Evolutionary conservation across 305 asterid species (phyloP), one percentile per base, ranked within the genome.

Genomic region (Fraxinus velutina): DNA sequence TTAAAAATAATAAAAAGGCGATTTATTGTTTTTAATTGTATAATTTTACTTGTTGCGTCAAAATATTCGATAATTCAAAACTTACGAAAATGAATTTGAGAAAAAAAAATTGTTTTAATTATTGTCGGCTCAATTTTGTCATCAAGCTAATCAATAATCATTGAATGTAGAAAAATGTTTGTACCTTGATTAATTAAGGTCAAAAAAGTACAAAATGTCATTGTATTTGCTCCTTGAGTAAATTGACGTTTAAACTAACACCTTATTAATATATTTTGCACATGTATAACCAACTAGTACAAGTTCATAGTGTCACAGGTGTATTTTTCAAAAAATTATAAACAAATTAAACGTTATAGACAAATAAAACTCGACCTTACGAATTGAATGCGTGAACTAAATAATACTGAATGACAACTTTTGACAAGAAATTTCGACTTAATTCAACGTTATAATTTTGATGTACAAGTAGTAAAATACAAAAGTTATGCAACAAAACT

Each of bases 401-500:
- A 12, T 12, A 44, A 10, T 2, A 44, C 55, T 12, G 5, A 47
- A 47, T 47, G 0, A 2, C 13, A 10, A 42, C 12, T 42, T 42
- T 42, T 10, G 12, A 42, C 50, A 2, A 39, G 3, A 39, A 39
- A 5, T 34, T 34, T 34, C 1, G 39, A 34, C 50, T 2, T 9
- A 42, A 9, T 42, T 37, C 12, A 34, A 24, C 27, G 27, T 24
- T 24, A 36, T 5, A 36, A 36, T 36, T 36, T 36, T 36, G 9
- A 36, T 36, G 9, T 36, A 5, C 39, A 1, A 36, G 9, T 36
- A 36, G 9, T 1, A 36, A 36, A 36, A 36, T 36, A 0, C 39
- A 36, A 5, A 78, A 33, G 73, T 37, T 66, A 81, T 75, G 75
- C 73, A 77, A 36, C 27, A 12, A 87, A 80, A 50, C 82, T 90